phyloP scores from a whole-genome alignment of 768 basidiomycete species.

The Rhizopogon vinicolor region DNA sequence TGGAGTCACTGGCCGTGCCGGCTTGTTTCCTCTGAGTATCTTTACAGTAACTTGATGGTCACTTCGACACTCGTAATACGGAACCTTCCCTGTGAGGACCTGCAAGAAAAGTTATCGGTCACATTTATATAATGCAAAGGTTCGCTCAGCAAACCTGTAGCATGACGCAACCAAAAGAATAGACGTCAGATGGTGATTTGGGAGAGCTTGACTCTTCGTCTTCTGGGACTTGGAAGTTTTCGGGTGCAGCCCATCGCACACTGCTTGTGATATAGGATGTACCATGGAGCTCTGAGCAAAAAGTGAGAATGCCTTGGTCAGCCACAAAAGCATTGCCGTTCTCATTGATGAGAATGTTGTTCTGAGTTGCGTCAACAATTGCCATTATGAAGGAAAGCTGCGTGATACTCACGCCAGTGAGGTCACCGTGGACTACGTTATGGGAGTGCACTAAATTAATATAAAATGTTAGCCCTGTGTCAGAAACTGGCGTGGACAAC shows the following conservation, averaged over 20 bases:
- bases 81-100: slow-evolving; percentile 2
- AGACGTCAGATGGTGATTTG: slow-evolving; percentile 16
- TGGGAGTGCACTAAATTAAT: neutral
- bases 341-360: slow-evolving; percentile 1
- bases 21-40: neutral
- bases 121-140: slow-evolving; percentile 1
- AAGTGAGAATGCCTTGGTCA: slow-evolving; percentile 41
- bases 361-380: neutral
- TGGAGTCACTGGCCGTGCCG: neutral
- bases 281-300: slow-evolving; percentile 31
- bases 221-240: slow-evolving; percentile 1
- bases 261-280: slow-evolving; percentile 12
- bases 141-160: slow-evolving; percentile 24
- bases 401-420: slow-evolving; percentile 21
- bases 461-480: neutral
- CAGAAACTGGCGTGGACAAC: neutral
- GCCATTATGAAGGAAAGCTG: neutral
- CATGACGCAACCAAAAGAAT: slow-evolving; percentile 33
- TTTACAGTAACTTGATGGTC: neutral
- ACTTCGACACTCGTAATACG: neutral
- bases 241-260: slow-evolving; percentile 7
- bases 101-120: neutral
- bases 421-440: slow-evolving; percentile 27
- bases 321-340: slow-evolving; percentile 2
- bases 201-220: neutral